Percentiles rank a stretch among this genome's conserved stretches.
Evolutionary conservation across 1,284 basidiomycete genomes (phyloP).

Genomic region (Cryptococcus sp.): DNA sequence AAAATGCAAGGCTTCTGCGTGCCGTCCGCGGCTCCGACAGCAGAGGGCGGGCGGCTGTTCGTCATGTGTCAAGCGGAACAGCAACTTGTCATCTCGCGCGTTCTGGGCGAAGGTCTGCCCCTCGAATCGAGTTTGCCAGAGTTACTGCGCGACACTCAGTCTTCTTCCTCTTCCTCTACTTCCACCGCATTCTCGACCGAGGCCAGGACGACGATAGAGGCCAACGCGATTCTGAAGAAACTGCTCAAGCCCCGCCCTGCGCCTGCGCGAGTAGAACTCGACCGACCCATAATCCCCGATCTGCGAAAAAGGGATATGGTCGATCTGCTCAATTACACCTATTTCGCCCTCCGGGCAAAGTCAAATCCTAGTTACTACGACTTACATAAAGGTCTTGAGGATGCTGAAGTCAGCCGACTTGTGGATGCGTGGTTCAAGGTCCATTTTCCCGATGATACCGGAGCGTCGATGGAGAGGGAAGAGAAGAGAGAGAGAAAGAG

Average conservation of each 20-base stretch:
- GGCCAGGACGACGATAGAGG: background rate
- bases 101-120: slow-evolving; percentile 82
- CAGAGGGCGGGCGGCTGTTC: slow-evolving; percentile 66
- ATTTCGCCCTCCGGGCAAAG: slow-evolving; percentile 68
- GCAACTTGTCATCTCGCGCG: slow-evolving; percentile 73
- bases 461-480: slow-evolving; percentile 1
- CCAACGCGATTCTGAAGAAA: slow-evolving; percentile 34
- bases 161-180: slow-evolving; percentile 34
- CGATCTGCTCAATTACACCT: slow-evolving; percentile 79
- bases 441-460: slow-evolving; percentile 8
- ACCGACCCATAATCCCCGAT: slow-evolving; percentile 47
- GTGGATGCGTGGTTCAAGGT: slow-evolving; percentile 60
- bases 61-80: slow-evolving; percentile 85
- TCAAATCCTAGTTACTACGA: slow-evolving; percentile 89
- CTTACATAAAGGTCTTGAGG: slow-evolving; percentile 54
- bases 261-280: slow-evolving; percentile 18
- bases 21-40: slow-evolving; percentile 48
- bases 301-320: slow-evolving; percentile 68
- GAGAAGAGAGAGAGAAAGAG: slow-evolving; percentile 4
- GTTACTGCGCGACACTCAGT: slow-evolving; percentile 22
- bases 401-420: slow-evolving; percentile 67
- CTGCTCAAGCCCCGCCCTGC: slow-evolving; percentile 33
- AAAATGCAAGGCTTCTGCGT: slow-evolving; percentile 85
- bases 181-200: background rate
- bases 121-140: slow-evolving; percentile 75